Conservation (phyloP, 1,139 yeast species). For the Pichia sp. region DNA sequence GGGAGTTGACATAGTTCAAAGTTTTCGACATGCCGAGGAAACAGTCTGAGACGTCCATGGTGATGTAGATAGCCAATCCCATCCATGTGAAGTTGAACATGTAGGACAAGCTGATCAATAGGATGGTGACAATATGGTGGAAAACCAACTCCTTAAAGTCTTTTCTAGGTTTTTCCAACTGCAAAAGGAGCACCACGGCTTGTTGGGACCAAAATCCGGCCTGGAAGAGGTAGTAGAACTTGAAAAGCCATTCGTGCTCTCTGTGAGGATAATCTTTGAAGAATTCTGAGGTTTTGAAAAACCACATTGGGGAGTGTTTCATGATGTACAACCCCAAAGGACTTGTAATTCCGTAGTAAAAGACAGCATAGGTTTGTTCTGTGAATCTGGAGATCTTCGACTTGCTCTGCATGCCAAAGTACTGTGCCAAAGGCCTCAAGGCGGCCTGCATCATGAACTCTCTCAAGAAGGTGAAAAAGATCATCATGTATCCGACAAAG, state of each 20-base stretch:
- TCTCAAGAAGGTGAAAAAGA: constrained; percentile 84
- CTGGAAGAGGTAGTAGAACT: constrained; percentile 81
- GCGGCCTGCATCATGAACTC: constrained; percentile 86
- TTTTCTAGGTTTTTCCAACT: constrained; percentile 90
- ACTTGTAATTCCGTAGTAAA: constrained; percentile 78
- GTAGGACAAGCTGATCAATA: constrained; percentile 85
- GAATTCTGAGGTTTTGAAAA: constrained; percentile 76
- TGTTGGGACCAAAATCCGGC: constrained; percentile 99
- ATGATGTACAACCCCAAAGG: constrained; percentile 88
- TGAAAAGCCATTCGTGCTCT: constrained; percentile 65
- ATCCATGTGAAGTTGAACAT: constrained; percentile 95
- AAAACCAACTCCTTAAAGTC: constrained; percentile 87
- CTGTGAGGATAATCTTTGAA: constrained; percentile 80
- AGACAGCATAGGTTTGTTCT: constrained; percentile 86
- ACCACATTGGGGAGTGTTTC: constrained; percentile 82
- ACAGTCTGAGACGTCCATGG: constrained; percentile 95
- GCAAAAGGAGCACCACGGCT: constrained; percentile 72
- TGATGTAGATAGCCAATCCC: constrained; percentile 84
- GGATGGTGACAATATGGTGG: constrained; percentile 89
- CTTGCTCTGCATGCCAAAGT: constrained; percentile 49
- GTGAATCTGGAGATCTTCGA: constrained; percentile 73
- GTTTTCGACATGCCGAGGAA: constrained; percentile 81
- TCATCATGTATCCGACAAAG: constrained; percentile 75
- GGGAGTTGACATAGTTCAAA: constrained; percentile 73
- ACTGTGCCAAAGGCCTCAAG: constrained; percentile 64